Evolutionary conservation across 345 rosid genomes (phyloP).

Genomic region (Aurinia saxatilis): DNA sequence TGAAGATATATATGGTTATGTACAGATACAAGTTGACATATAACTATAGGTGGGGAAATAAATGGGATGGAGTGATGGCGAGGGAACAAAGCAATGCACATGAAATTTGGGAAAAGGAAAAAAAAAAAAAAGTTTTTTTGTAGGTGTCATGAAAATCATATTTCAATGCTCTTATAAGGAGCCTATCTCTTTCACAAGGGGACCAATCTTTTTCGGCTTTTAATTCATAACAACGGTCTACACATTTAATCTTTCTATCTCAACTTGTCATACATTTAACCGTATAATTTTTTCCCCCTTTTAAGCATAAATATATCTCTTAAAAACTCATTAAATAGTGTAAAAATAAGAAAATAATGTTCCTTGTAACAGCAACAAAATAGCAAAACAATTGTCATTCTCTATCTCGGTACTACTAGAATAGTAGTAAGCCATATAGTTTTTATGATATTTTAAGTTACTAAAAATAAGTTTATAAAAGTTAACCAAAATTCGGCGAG

Average conservation of each 20-base stretch:
- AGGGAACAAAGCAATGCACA: constrained; percentile 31
- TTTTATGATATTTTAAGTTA: background rate
- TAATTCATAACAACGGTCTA: constrained; percentile 13
- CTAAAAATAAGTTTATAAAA: background rate
- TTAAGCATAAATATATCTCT: background rate
- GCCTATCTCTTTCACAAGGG: constrained; percentile 22
- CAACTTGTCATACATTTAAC: constrained; percentile 20
- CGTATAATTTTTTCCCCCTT: background rate
- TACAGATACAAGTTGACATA: constrained; percentile 12
- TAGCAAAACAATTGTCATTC: background rate
- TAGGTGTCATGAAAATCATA: constrained; percentile 22
- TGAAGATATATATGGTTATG: background rate
- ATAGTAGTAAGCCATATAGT: background rate
- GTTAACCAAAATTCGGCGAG: background rate
- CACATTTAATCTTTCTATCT: constrained; percentile 13
- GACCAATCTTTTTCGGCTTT: constrained; percentile 23
- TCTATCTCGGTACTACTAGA: background rate
- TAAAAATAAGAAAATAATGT: background rate
- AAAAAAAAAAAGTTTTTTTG: background rate
- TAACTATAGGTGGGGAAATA: constrained; percentile 19
- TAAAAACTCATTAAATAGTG: background rate
- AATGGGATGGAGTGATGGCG: constrained; percentile 30
- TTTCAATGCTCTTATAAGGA: constrained; percentile 14
- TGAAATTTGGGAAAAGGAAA: constrained; percentile 18
- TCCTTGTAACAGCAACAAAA: background rate